Conservation (phyloP, 192 early-diverging fungal genomes). For the Dispira simplex region DNA sequence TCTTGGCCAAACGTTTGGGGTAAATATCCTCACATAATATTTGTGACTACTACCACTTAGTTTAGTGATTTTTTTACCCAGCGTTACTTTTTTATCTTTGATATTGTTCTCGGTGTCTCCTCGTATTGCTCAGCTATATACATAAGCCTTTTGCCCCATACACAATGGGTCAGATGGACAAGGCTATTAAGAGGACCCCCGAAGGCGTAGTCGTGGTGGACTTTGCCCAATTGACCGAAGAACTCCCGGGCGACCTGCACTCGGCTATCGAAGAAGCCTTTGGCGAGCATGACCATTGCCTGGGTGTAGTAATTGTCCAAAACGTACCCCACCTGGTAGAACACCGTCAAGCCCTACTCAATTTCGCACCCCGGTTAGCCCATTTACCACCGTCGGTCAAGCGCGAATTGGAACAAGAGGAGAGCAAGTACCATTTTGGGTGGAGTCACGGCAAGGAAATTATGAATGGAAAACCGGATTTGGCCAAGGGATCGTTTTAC, state of each 20-base stretch:
- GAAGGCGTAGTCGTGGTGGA: slow-evolving; percentile 27
- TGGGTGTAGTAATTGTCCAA: slow-evolving; percentile 38
- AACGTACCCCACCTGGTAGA: slow-evolving; percentile 33
- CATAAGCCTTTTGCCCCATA: no score
- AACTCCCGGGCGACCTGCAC: slow-evolving; percentile 20
- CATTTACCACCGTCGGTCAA: slow-evolving; percentile 31
- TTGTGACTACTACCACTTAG: no score
- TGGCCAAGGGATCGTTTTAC: slow-evolving; percentile 48
- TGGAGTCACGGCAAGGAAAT: slow-evolving; percentile 57
- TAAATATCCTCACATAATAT: no score
- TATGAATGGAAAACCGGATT: slow-evolving; percentile 48
- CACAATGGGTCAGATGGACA: no score
- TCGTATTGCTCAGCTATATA: no score
- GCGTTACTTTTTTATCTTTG: no score
- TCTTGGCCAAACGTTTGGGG: no score
- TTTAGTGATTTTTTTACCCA: no score
- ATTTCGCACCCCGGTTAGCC: slow-evolving; percentile 34
- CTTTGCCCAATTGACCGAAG: slow-evolving; percentile 28
- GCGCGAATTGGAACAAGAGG: slow-evolving; percentile 29
- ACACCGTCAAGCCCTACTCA: slow-evolving; percentile 29
- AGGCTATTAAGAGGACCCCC: background rate
- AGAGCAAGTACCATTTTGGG: slow-evolving; percentile 41
- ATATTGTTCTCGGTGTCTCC: no score
- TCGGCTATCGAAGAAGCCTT: slow-evolving; percentile 33
- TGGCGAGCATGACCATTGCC: slow-evolving; percentile 28